Percentiles rank a stretch among this genome's conserved stretches.
phyloP scores from a whole-genome alignment of 768 basidiomycete species.

The Lactifluus rugatus region DNA sequence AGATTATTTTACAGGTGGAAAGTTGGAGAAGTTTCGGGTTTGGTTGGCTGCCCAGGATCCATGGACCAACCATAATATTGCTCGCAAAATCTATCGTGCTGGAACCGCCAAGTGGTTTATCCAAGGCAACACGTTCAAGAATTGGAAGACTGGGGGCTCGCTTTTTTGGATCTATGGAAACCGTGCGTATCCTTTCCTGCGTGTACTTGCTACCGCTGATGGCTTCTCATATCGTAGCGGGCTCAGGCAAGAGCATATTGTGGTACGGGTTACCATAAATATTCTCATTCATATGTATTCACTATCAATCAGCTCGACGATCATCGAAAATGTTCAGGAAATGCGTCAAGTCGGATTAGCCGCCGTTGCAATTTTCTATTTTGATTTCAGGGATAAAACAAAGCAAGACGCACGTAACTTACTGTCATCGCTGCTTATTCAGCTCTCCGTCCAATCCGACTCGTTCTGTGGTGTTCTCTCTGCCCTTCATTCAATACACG shows the following conservation, averaged over 20 bases:
- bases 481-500: not conserved
- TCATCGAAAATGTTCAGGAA: not conserved
- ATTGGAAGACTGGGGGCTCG: not conserved
- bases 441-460: not conserved
- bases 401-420: not conserved
- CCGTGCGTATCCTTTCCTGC: not conserved
- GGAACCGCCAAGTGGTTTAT: not conserved
- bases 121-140: not conserved
- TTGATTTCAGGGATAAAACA: not conserved
- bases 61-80: not conserved
- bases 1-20: not conserved
- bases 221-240: not conserved
- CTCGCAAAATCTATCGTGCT: not conserved
- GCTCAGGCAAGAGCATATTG: not conserved
- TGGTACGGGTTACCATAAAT: not conserved
- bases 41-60: not conserved
- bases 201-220: not conserved
- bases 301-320: not conserved
- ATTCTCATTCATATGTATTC: not conserved
- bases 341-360: not conserved
- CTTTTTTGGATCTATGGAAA: not conserved
- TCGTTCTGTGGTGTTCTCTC: not conserved
- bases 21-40: not conserved
- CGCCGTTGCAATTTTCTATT: not conserved
- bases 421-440: not conserved